phyloP scores from a whole-genome alignment of 192 early-diverging fungal genomes.

The Pilobolus umbonatus region DNA sequence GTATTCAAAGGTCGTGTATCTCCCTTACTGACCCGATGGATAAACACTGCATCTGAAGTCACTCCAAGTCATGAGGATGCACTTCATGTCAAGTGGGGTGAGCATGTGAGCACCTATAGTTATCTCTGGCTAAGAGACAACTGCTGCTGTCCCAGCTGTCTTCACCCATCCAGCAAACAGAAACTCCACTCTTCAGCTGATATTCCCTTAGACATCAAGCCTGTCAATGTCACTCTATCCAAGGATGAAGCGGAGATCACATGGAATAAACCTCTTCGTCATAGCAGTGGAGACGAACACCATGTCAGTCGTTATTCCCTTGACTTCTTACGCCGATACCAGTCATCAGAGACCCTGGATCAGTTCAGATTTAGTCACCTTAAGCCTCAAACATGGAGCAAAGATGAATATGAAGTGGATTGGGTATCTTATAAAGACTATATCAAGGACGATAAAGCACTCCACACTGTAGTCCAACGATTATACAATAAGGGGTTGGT shows the following conservation, averaged over 20 bases:
- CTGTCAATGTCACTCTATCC: constrained; percentile 11
- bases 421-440: constrained; percentile 57
- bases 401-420: constrained; percentile 31
- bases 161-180: constrained; percentile 53
- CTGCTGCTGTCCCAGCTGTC: constrained; percentile 51
- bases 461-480: constrained; percentile 51
- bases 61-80: constrained; percentile 1
- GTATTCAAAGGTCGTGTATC: no score
- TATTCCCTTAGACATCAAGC: constrained; percentile 42
- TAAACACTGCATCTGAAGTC: no score
- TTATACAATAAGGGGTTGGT: constrained; percentile 63
- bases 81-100: constrained; percentile 13
- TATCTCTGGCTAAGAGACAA: constrained; percentile 58
- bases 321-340: constrained; percentile 28
- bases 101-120: constrained; percentile 17
- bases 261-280: constrained; percentile 44
- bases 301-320: constrained; percentile 36
- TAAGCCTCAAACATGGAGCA: constrained; percentile 38
- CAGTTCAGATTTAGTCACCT: constrained; percentile 28
- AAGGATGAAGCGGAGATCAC: constrained; percentile 36
- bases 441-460: constrained; percentile 43
- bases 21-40: no score
- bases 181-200: constrained; percentile 53
- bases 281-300: constrained; percentile 28
- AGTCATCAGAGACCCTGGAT: constrained; percentile 7